These are phyloP conservation scores for Aurantiochytrium sp. DNA, from an alignment of 108 stramenopile genomes.

Conservation along the genomic window DNA sequence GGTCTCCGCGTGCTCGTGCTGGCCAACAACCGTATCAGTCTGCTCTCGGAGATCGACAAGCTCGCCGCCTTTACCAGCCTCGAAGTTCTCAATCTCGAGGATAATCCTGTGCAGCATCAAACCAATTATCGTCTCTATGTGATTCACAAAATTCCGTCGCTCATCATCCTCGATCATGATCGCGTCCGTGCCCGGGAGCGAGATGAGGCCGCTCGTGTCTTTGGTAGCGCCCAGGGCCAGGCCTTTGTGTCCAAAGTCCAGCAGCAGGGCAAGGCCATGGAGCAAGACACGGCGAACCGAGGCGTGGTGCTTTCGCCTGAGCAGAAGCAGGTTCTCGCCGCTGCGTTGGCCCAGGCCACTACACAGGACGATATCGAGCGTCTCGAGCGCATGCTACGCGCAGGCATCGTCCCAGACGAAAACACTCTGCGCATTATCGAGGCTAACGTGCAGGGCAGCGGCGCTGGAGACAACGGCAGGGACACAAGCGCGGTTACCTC, in stretches of 20 bases:
- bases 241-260: background rate
- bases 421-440: background rate
- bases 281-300: background rate
- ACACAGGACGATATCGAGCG: background rate
- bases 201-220: background rate
- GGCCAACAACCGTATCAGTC: conserved; percentile 6
- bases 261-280: conserved; percentile 9
- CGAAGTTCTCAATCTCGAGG: background rate
- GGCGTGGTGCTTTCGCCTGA: background rate
- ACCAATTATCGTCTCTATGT: conserved; percentile 19
- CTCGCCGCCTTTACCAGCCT: conserved; percentile 1
- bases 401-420: conserved; percentile 1
- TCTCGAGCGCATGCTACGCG: background rate
- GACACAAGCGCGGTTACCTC: too few relatives aligned
- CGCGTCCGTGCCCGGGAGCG: background rate
- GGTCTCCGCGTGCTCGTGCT: conserved; percentile 21
- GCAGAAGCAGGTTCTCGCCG: background rate
- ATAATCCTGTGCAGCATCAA: conserved; percentile 12
- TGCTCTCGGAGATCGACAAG: conserved; percentile 10
- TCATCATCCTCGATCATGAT: conserved; percentile 14
- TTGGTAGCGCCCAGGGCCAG: background rate
- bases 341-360: background rate
- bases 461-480: too few relatives aligned
- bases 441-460: background rate
- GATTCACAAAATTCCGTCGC: conserved; percentile 16